Percentiles rank a stretch among this genome's conserved stretches.
Evolutionary conservation across 345 rosid species (phyloP).

Genomic region (Sisymbrium irio): DNA sequence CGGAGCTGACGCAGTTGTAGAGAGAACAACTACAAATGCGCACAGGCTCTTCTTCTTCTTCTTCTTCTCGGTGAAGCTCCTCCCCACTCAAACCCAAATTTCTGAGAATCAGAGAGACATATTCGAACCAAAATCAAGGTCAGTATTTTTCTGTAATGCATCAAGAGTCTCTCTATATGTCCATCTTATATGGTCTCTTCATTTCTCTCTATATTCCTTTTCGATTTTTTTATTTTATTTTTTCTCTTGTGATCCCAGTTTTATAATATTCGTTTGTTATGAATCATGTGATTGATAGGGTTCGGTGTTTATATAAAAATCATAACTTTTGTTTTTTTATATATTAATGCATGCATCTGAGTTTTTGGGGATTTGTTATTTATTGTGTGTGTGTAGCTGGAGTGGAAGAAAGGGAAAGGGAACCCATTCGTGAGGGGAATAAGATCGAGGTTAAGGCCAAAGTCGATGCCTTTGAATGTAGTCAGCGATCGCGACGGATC

Average conservation of each 20-base stretch:
- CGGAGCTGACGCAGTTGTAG: background rate
- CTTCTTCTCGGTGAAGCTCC: constrained; percentile 11
- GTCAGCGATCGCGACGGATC: constrained; percentile 58
- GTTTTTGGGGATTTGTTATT: background rate
- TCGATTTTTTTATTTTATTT: background rate
- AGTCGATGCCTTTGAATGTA: constrained; percentile 66
- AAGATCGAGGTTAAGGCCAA: constrained; percentile 37
- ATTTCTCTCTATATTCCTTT: background rate
- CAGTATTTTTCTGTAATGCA: constrained; percentile 5
- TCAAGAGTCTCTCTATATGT: background rate
- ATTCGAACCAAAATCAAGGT: constrained; percentile 13
- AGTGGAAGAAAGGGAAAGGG: constrained; percentile 74
- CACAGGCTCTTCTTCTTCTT: constrained; percentile 4
- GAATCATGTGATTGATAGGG: background rate
- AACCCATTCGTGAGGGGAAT: constrained; percentile 58
- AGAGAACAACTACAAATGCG: constrained; percentile 24
- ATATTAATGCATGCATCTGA: constrained; percentile 17
- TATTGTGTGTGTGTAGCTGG: constrained; percentile 51
- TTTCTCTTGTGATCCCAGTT: background rate
- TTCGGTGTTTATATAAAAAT: background rate
- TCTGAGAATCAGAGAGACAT: constrained; percentile 6
- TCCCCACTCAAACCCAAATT: constrained; percentile 5
- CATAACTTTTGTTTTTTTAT: background rate
- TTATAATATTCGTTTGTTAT: background rate
- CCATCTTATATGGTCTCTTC: no score